Evolutionary conservation across 2,329 filamentous ascomycete genomes (phyloP).

Genomic region (Botryotinia narcissicola): DNA sequence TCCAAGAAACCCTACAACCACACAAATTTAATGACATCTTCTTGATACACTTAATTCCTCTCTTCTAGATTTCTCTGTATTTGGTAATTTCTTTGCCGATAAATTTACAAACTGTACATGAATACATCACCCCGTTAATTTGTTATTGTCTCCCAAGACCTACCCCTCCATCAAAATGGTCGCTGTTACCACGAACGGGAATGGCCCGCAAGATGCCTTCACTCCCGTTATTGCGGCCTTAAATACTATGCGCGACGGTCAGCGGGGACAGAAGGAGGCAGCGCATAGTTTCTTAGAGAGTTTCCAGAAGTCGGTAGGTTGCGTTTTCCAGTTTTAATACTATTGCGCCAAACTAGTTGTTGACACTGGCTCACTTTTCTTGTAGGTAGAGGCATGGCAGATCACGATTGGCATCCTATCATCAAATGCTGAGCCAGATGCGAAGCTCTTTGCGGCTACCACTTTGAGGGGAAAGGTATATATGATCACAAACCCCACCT

Average conservation of each 20-base stretch:
- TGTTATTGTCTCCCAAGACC: conserved; percentile 23
- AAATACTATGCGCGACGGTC: conserved; percentile 84
- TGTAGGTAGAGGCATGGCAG: conserved; percentile 83
- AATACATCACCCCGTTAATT: conserved; percentile 18
- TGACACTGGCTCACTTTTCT: conserved; percentile 28
- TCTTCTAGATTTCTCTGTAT: not conserved
- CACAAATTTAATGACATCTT: not conserved
- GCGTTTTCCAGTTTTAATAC: conserved; percentile 15
- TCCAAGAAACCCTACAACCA: conserved; percentile 4
- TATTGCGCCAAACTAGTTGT: conserved; percentile 21
- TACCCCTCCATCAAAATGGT: conserved; percentile 37
- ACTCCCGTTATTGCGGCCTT: conserved; percentile 84
- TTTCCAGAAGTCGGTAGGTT: conserved; percentile 95
- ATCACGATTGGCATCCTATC: conserved; percentile 84
- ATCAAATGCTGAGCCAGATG: conserved; percentile 75
- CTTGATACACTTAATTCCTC: not conserved
- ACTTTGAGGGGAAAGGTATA: conserved; percentile 96
- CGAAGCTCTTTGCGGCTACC: conserved; percentile 92
- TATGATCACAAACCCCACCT: conserved; percentile 25
- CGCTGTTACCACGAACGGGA: conserved; percentile 50
- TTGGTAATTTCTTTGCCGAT: not conserved
- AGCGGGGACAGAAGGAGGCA: conserved; percentile 80
- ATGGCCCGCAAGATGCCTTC: conserved; percentile 67
- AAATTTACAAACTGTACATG: conserved; percentile 20
- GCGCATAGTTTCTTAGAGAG: conserved; percentile 88